These are phyloP conservation scores for Botrytis tulipae DNA, from an alignment of 2,329 filamentous ascomycete genomes.

Conservation along the genomic window DNA sequence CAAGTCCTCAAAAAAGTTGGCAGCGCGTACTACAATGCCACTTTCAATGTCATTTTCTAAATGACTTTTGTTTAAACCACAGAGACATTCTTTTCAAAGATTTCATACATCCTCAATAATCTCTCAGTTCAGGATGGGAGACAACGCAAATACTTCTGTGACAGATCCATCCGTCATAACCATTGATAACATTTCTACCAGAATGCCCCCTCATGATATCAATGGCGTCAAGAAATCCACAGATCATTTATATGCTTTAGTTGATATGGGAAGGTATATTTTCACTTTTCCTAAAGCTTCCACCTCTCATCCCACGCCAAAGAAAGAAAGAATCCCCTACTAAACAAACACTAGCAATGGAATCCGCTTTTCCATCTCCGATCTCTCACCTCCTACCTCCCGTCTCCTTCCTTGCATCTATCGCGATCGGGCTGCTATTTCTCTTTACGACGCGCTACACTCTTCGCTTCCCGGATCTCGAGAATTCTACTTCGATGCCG, in stretches of 20 bases:
- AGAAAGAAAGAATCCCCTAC: background rate
- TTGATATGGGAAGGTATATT: constrained; percentile 41
- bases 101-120: background rate
- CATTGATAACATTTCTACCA: constrained; percentile 35
- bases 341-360: constrained; percentile 64
- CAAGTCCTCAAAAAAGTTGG: constrained; percentile 9
- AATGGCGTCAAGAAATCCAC: background rate
- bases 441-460: constrained; percentile 79
- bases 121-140: background rate
- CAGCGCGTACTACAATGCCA: background rate
- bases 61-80: background rate
- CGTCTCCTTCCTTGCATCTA: constrained; percentile 77
- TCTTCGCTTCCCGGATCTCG: constrained; percentile 42
- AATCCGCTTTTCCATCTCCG: constrained; percentile 87
- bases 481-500: constrained; percentile 45
- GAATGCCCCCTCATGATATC: constrained; percentile 32
- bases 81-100: background rate
- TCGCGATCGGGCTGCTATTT: constrained; percentile 75
- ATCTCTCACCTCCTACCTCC: constrained; percentile 67
- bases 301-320: no score
- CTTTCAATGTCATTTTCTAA: background rate
- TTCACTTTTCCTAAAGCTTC: background rate
- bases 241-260: constrained; percentile 36
- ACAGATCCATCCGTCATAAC: constrained; percentile 30
- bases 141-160: background rate